Base-by-base conservation (phyloP, 2,329 filamentous ascomycete genomes). In the Xylaria multiplex region DNA sequence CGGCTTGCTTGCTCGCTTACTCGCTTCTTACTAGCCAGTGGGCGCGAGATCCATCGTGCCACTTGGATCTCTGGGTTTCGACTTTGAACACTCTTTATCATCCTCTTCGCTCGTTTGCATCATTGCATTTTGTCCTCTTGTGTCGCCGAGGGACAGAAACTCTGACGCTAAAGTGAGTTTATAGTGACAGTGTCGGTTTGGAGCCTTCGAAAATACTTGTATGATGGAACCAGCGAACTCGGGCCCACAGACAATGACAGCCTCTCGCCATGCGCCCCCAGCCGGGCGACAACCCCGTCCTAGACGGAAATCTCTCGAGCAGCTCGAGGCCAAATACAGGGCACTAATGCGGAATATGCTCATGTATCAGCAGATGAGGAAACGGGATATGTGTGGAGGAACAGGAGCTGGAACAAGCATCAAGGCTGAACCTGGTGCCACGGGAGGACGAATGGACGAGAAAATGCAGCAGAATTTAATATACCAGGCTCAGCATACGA, bases 341-440 rank as follows among this genome's bases (percentile, higher is more conserved):
- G 69, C 71, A n/a, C 58, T 73, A n/a, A 73, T 73, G 71, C 62
- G 65, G 27, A 70, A 69, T 48, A 71, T 72, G 70, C 59, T 71
- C 57, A 65, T 68, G 55, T 71, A 67, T 62, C 67, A 72, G 58
- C 69, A 71, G 43, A 56, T 66, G 64, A 59, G 68, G 48, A 62
- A 64, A 35, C 60, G 64, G 19, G 62, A 56, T 50, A 56, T 62
- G 30, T 32, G 40, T 30, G 52, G 40, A 43, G 65, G 54, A 52
- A 42, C 59, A 5, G 59, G 49, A 37, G 40, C 55, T 9, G 64
- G 48, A 37, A 50, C 64, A 37, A 42, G 19, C 27, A 48, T 59
- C n/a, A 62, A 64, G 45, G 48, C 54, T 40, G 67, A 67, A 54
- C 35, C n/a, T 14, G 49, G 37, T 6, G 32, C 42, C 11, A 24